A percentile compares a stretch with the other conserved stretches of the same genome.
Conservation (phyloP, 768 basidiomycete species). For the Grammothele lineata region DNA sequence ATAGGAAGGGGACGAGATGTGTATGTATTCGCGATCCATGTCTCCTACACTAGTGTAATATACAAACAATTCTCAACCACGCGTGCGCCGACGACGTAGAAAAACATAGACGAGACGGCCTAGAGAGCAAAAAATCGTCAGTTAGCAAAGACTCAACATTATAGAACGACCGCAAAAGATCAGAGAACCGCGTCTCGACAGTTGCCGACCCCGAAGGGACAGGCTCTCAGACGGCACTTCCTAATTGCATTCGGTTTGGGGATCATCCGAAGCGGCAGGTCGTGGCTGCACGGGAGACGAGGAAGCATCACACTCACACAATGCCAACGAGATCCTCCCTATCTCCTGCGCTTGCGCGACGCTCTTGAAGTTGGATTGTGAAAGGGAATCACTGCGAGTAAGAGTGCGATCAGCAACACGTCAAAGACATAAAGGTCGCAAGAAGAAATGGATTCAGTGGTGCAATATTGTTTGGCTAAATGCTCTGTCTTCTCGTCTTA, state of each 20-base stretch:
- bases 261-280: constrained; percentile 17
- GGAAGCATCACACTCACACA: neutral
- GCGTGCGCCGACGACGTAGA: no score
- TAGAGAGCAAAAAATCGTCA: no score
- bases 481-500: constrained; percentile 28
- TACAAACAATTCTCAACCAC: no score
- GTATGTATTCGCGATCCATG: no score
- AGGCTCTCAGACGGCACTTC: constrained; percentile 27
- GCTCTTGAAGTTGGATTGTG: neutral
- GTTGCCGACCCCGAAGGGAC: neutral
- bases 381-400: neutral
- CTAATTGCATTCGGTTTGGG: constrained; percentile 28
- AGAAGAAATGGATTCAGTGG: constrained; percentile 16
- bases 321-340: neutral
- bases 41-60: no score
- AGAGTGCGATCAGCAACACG: neutral
- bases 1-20: no score
- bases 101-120: no score
- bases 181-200: constrained; percentile 18
- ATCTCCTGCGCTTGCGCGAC: neutral
- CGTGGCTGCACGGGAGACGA: neutral
- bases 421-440: neutral
- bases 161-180: neutral
- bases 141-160: no score
- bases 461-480: constrained; percentile 26